These are phyloP conservation scores for Calonectria fujianensis DNA, from an alignment of 2,329 filamentous ascomycete species.

Conservation along the genomic window DNA sequence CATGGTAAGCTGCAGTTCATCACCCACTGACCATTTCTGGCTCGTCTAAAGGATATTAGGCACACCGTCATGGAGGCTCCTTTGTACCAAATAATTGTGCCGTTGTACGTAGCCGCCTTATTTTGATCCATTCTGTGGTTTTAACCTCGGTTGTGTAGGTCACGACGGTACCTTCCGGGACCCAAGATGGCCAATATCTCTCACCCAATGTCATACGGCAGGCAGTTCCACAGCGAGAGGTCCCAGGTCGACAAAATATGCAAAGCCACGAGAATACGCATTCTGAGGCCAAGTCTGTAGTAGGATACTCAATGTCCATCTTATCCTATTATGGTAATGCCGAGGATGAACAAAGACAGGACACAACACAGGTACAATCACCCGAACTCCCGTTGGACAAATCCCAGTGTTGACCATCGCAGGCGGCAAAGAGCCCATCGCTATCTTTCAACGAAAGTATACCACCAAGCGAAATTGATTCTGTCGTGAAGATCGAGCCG, in stretches of 20 bases:
- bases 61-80: background rate
- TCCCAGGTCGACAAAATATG: background rate
- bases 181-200: background rate
- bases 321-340: background rate
- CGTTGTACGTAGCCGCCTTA: background rate
- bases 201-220: background rate
- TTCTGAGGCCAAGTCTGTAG: background rate
- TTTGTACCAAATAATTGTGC: background rate
- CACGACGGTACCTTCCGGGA: background rate
- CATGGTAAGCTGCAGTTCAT: background rate
- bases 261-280: background rate
- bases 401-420: background rate
- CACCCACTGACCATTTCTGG: background rate
- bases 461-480: background rate
- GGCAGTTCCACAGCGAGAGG: background rate
- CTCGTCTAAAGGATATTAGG: background rate
- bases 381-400: background rate
- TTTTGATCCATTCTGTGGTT: background rate
- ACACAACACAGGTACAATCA: background rate
- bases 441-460: background rate
- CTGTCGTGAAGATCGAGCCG: background rate
- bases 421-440: background rate
- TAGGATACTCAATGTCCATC: background rate
- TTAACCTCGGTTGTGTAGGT: background rate
- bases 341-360: background rate